Percentiles rank a stretch among this genome's conserved stretches.
These are phyloP conservation scores for Corynespora cassiicola DNA, from an alignment of 2,329 filamentous ascomycete species.

Conservation along the genomic window DNA sequence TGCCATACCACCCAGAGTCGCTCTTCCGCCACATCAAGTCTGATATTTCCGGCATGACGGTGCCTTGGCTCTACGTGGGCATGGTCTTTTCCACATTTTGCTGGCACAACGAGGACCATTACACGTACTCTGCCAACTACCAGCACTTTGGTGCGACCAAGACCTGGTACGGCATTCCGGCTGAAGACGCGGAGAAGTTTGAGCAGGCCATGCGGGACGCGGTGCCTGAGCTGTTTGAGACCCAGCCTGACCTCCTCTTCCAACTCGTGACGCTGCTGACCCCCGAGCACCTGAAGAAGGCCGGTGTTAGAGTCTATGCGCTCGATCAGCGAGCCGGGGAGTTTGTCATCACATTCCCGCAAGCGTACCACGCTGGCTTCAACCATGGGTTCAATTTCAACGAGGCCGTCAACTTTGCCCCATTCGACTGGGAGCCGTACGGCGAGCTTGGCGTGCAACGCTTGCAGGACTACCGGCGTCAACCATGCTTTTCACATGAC, in stretches of 20 bases:
- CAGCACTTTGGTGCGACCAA: constrained; percentile 98
- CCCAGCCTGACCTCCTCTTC: constrained; percentile 93
- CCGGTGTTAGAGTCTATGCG: constrained; percentile 90
- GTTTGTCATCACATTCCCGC: constrained; percentile 94
- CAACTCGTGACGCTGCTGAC: constrained; percentile 96
- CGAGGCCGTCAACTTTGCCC: constrained; percentile 97
- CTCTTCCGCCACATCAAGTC: constrained; percentile 97
- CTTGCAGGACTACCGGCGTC: constrained; percentile 84
- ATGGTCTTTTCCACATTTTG: constrained; percentile 99
- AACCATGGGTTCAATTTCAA: constrained; percentile 99
- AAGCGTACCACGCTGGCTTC: constrained; percentile 97
- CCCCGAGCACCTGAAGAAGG: constrained; percentile 90
- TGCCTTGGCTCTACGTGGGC: constrained; percentile 98
- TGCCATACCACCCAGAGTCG: constrained; percentile 89
- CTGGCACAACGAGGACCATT: constrained; percentile 99
- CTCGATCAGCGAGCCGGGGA: constrained; percentile 96
- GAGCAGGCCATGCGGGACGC: constrained; percentile 94
- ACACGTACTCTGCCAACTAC: constrained; percentile 96
- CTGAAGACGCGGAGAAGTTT: constrained; percentile 91
- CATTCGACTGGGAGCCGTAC: constrained; percentile 91
- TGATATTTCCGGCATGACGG: constrained; percentile 98
- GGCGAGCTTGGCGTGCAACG: constrained; percentile 86
- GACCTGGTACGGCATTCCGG: constrained; percentile 98
- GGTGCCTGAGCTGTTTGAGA: constrained; percentile 95
- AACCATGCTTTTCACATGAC: constrained; percentile 97